Evolutionary conservation across 2,329 filamentous ascomycete species (phyloP).

Genomic region (Venturia nashicola): DNA sequence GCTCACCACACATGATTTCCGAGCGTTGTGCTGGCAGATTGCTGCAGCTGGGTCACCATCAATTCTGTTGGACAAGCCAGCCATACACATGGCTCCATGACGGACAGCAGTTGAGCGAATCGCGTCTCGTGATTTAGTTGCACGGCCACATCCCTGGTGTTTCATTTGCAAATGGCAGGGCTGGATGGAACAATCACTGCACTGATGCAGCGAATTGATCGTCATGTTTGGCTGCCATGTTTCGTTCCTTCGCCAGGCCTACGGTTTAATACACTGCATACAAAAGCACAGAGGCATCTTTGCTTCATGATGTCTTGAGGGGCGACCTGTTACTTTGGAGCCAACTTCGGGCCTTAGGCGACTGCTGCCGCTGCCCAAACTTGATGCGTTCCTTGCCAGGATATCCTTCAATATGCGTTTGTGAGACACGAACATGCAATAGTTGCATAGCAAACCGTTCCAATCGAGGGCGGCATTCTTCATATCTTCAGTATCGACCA

Average conservation of each 20-base stretch:
- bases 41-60: not conserved
- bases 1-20: constrained; percentile 3
- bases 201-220: not conserved
- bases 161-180: constrained; percentile 3
- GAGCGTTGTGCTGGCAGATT: constrained; percentile 4
- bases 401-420: not conserved
- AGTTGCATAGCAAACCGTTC: not conserved
- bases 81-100: not conserved
- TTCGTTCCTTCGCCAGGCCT: not conserved
- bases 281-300: not conserved
- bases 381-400: not conserved
- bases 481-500: not conserved
- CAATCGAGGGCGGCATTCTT: not conserved
- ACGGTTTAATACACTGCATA: not conserved
- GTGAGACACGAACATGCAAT: not conserved
- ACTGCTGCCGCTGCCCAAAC: not conserved
- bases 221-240: not conserved
- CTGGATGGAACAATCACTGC: not conserved
- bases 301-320: not conserved
- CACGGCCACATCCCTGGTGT: not conserved
- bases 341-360: not conserved
- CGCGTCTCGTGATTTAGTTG: not conserved
- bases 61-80: constrained; percentile 3
- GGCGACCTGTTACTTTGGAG: not conserved
- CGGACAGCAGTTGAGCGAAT: not conserved